Percentiles rank a stretch among this genome's conserved stretches.
phyloP scores from a whole-genome alignment of 805 yeast genomes.

The Metschnikowia vanudenii region DNA sequence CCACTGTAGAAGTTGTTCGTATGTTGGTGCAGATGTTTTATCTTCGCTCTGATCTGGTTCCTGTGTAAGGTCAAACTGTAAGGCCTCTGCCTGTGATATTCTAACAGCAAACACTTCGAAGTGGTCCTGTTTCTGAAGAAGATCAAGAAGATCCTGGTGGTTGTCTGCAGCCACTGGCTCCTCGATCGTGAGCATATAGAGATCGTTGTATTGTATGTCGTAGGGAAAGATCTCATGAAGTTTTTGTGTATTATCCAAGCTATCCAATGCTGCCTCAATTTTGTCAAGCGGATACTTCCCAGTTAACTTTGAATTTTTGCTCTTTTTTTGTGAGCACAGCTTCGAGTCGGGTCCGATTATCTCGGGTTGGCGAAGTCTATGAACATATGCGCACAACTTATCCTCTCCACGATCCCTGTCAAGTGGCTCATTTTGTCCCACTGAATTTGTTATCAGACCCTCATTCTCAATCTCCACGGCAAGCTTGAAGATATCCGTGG shows the following conservation, averaged over 20 bases:
- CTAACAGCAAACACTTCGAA: constrained; percentile 30
- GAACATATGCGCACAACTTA: constrained; percentile 3
- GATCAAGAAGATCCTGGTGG: constrained; percentile 25
- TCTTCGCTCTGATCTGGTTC: background rate
- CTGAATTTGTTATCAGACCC: background rate
- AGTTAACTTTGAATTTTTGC: background rate
- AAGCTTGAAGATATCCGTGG: constrained; percentile 29
- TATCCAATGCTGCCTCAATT: constrained; percentile 2
- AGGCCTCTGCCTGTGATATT: constrained; percentile 6
- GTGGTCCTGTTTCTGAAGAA: constrained; percentile 21
- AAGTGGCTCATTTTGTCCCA: background rate
- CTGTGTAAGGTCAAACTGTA: constrained; percentile 3
- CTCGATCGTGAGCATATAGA: constrained; percentile 33
- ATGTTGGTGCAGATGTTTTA: constrained; percentile 2
- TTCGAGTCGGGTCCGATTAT: background rate
- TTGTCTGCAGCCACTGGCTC: constrained; percentile 22
- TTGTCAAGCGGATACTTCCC: background rate
- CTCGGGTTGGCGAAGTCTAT: background rate
- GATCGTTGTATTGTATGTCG: constrained; percentile 29
- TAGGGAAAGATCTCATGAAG: constrained; percentile 26
- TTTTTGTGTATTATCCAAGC: constrained; percentile 4
- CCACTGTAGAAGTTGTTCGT: constrained; percentile 19
- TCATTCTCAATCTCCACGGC: constrained; percentile 17
- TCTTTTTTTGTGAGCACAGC: background rate
- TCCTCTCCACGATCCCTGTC: background rate